phyloP scores from a whole-genome alignment of 78 protist genomes.

The Neovahlkampfia damariscottae region DNA sequence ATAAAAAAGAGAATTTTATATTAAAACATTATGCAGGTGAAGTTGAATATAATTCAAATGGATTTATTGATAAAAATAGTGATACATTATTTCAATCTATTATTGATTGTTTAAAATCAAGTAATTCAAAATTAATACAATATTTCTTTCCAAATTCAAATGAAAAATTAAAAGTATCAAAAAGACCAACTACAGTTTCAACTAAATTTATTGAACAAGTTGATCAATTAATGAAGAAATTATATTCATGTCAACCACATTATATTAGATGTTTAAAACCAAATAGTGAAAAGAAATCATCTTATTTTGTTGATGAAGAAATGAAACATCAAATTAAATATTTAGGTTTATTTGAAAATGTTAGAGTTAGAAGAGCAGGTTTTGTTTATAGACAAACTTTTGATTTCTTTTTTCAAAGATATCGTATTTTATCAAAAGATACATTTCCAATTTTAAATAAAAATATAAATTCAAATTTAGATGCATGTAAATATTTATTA shows the following conservation, averaged over 20 bases:
- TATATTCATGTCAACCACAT: slow-evolving; percentile 63
- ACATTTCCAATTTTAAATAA: too few species aligned
- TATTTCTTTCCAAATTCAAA: slow-evolving; percentile 6
- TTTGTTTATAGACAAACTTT: slow-evolving; percentile 71
- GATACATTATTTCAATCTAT: slow-evolving; percentile 7
- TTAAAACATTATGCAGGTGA: slow-evolving; percentile 85
- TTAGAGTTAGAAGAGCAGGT: slow-evolving; percentile 66
- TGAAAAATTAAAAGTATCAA: slow-evolving; percentile 24
- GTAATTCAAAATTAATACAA: background rate
- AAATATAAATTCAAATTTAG: slow-evolving; percentile 32
- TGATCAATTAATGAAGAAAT: slow-evolving; percentile 31
- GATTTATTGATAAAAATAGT: slow-evolving; percentile 61
- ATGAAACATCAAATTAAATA: slow-evolving; percentile 30
- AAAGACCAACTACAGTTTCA: slow-evolving; percentile 15
- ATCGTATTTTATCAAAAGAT: slow-evolving; percentile 44
- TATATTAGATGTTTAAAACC: slow-evolving; percentile 87
- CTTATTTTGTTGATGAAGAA: background rate
- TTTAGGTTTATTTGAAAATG: slow-evolving; percentile 72
- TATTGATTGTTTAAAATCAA: background rate
- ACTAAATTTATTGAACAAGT: slow-evolving; percentile 28
- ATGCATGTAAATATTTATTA: background rate
- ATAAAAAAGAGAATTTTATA: slow-evolving; percentile 2
- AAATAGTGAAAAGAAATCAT: slow-evolving; percentile 52
- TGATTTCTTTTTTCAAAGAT: slow-evolving; percentile 49
- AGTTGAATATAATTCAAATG: slow-evolving; percentile 55